phyloP scores from a whole-genome alignment of 208 protist genomes.

The Acanthamoeba castellanii region DNA sequence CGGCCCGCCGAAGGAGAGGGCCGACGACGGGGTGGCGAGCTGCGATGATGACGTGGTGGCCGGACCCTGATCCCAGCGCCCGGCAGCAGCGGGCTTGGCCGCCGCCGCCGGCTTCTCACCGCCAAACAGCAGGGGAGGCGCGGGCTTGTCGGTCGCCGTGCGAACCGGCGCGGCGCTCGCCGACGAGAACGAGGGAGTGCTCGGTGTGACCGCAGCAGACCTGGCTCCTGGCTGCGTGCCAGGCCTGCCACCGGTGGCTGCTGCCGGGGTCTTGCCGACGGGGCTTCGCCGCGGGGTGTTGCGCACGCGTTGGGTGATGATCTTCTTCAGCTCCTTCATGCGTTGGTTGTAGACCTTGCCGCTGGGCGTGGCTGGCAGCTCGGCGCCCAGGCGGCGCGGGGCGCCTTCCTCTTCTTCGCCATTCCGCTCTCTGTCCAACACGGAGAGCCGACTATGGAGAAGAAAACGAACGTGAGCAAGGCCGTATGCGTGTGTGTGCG shows the following conservation, averaged over 20 bases:
- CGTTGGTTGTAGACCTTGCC: constrained; percentile 10
- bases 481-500: background rate
- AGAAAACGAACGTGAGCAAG: background rate
- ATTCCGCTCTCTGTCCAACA: background rate
- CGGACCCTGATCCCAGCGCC: background rate
- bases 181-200: background rate
- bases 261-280: background rate
- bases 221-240: background rate
- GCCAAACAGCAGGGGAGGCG: background rate
- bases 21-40: background rate
- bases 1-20: background rate
- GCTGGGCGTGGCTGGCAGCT: background rate
- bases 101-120: background rate
- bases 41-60: background rate
- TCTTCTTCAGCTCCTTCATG: constrained; percentile 57
- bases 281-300: background rate
- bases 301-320: constrained; percentile 24
- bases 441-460: background rate
- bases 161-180: background rate
- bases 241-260: background rate
- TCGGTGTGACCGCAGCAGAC: background rate
- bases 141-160: background rate
- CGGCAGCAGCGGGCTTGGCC: background rate
- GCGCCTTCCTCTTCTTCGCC: background rate
- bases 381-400: background rate